These are phyloP conservation scores for Cladosporium sp. DNA, from an alignment of 2,329 filamentous ascomycete genomes.

Conservation along the genomic window DNA sequence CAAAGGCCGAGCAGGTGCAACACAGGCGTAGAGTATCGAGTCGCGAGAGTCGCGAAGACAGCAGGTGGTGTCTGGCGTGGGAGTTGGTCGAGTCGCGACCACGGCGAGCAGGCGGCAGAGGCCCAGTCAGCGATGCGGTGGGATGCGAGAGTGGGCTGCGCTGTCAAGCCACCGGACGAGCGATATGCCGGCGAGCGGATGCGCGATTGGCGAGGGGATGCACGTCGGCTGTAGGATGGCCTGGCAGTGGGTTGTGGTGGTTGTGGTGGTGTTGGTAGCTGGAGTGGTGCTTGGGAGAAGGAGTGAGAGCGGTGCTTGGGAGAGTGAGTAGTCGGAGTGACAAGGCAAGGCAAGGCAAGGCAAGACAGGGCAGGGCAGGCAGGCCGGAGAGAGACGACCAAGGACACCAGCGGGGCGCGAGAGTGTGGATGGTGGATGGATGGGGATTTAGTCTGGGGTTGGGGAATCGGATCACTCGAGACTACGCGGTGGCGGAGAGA, in stretches of 20 bases:
- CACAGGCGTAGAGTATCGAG: not conserved
- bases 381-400: constrained; percentile 5
- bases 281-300: not conserved
- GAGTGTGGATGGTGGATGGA: constrained; percentile 9
- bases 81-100: constrained; percentile 9
- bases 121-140: constrained; percentile 15
- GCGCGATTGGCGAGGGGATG: constrained; percentile 11
- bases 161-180: constrained; percentile 17
- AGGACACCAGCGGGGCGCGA: constrained; percentile 1
- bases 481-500: constrained; percentile 14
- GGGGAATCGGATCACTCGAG: not conserved
- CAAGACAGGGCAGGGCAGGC: not conserved
- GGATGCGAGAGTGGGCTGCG: constrained; percentile 19
- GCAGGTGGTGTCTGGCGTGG: constrained; percentile 2
- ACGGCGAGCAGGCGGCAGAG: constrained; percentile 13
- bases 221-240: constrained; percentile 6
- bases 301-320: constrained; percentile 1
- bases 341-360: not conserved
- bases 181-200: constrained; percentile 9
- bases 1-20: not conserved
- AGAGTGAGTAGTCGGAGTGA: not conserved
- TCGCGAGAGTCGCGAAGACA: constrained; percentile 3
- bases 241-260: not conserved
- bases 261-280: not conserved
- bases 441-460: constrained; percentile 15